Base-by-base conservation (phyloP, 352 stramenopile species). In the Pythium biforme region DNA sequence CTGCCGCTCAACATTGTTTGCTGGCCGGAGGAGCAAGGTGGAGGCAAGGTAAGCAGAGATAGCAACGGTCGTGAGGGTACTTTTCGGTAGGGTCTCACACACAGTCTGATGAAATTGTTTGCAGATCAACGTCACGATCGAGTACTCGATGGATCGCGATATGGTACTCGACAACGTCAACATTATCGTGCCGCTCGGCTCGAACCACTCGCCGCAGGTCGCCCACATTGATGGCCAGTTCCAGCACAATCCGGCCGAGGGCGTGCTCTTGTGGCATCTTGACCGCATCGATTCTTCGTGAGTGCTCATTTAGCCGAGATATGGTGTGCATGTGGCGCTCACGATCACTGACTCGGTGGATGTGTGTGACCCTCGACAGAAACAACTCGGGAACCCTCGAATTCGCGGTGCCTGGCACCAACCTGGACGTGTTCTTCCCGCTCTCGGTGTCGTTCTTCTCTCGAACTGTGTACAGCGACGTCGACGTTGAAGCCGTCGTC, bases 101-200 rank as follows among this genome's bases (percentile, higher is more conserved):
- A 20, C 0, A 14, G 14, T 23, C 22, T 8, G 17, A 25, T 51
- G 40, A 60, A 9, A n/a, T n/a, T 46, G 8, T 56, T 3, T 41
- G 25, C 45, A 86, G 74, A 88, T 92, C 65, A 95, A 91, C 55
- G 86, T 95, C 26, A 94, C 79, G 61, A 82, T 95, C 57, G 86
- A 95, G 61, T 95, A 95, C 70, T 86, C 84, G 45, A 89, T 95
- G 78, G 77, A 92, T 46, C 79, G 84, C 53, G 81, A 94, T 62
- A 94, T 95, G 86, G 76, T 85, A 54, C 72, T 95, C n/a, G 83
- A 94, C 56, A 95, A 95, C 58, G 86, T 95, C 49, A 92, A 92
- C 70, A 87, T 95, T 26, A 55, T 90, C 17, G 86, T 95, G 48
- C 86, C 86, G 14, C 77, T 93, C 7, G 86, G 86, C 29, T 79